Evolutionary conservation across 441 rosid genomes (phyloP).

Genomic region (Macaranga tanarius): DNA sequence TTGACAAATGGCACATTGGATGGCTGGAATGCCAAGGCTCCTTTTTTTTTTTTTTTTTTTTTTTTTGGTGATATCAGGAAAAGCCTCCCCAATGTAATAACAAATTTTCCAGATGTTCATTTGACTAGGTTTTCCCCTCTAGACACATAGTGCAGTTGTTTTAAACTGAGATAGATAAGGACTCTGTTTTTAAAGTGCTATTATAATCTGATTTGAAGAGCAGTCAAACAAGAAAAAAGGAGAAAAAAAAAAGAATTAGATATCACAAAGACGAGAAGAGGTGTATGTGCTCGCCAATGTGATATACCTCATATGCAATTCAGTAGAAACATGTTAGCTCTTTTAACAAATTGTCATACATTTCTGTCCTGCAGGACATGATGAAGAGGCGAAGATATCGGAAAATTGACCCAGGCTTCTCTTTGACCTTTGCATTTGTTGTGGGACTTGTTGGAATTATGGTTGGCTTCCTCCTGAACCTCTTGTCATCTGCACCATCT

Average conservation of each 20-base stretch:
- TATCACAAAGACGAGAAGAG: neutral
- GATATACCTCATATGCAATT: neutral
- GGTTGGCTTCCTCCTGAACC: slow-evolving; percentile 75
- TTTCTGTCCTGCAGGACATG: slow-evolving; percentile 51
- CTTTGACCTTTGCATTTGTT: slow-evolving; percentile 69
- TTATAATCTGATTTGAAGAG: too few species aligned
- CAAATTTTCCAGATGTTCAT: neutral
- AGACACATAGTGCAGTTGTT: neutral
- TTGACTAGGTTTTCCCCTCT: neutral
- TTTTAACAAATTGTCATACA: neutral
- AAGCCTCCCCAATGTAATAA: neutral
- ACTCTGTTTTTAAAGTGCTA: neutral
- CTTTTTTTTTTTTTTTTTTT: too few species aligned
- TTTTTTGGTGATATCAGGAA: too few species aligned
- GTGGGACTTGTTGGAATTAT: slow-evolving; percentile 80
- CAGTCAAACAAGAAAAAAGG: neutral
- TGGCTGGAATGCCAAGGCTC: neutral
- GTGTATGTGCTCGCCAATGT: neutral
- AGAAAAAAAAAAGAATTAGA: neutral
- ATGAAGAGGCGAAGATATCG: slow-evolving; percentile 63
- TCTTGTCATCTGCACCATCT: slow-evolving; percentile 56
- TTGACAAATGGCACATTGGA: neutral
- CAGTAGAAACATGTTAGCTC: neutral
- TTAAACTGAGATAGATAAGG: neutral
- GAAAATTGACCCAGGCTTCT: slow-evolving; percentile 60